phyloP scores from a whole-genome alignment of 208 protist species.

The Porcisia hertigi region DNA sequence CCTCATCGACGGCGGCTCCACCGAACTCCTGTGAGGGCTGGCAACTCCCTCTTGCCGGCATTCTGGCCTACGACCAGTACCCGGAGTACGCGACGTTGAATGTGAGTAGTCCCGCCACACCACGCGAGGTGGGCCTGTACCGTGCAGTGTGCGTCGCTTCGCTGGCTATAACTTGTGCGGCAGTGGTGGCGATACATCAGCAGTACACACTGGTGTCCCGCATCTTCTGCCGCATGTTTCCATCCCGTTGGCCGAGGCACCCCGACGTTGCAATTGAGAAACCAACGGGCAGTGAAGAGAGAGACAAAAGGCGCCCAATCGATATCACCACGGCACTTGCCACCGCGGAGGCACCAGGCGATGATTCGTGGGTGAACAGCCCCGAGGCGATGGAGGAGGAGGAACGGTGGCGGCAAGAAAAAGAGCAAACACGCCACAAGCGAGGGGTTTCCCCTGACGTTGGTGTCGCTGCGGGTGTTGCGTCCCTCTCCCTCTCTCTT shows the following conservation, averaged over 20 bases:
- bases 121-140: conserved; percentile 17
- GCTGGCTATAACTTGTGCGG: conserved; percentile 14
- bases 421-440: background rate
- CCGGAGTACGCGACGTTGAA: conserved; percentile 24
- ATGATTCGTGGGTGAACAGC: conserved; percentile 71
- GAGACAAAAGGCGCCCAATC: background rate
- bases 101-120: background rate
- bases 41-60: conserved; percentile 23
- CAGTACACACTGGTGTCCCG: background rate
- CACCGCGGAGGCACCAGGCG: conserved; percentile 26
- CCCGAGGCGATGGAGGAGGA: conserved; percentile 55
- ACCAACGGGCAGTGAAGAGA: background rate
- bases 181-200: conserved; percentile 11
- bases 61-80: conserved; percentile 18
- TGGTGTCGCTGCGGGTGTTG: background rate
- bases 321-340: conserved; percentile 3
- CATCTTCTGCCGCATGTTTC: background rate
- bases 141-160: conserved; percentile 12
- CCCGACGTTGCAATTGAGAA: background rate
- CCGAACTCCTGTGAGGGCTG: conserved; percentile 7
- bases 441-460: background rate
- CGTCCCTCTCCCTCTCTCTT: too few species aligned
- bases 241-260: background rate
- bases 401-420: conserved; percentile 17
- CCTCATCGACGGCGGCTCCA: background rate